phyloP scores from a whole-genome alignment of 129 eudicot species.

The Pittosporum tobira region DNA sequence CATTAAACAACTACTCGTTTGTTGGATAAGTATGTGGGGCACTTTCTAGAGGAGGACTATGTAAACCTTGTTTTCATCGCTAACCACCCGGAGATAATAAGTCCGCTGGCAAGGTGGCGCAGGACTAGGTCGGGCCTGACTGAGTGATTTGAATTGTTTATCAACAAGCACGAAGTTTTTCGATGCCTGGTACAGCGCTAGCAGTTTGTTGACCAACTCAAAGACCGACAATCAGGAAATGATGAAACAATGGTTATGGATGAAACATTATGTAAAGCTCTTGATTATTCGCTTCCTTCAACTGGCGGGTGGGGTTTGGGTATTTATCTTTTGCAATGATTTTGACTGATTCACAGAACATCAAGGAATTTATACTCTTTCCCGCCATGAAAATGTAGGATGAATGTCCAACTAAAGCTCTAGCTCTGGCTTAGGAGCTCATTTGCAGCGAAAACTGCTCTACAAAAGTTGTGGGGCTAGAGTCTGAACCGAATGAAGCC shows the following conservation, averaged over 20 bases:
- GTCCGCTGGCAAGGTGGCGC: constrained; percentile 98
- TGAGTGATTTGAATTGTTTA: constrained; percentile 81
- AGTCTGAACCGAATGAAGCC: no score
- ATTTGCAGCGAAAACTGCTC: no score
- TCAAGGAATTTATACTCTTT: constrained; percentile 85
- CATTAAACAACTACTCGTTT: no score
- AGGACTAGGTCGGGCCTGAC: constrained; percentile 75
- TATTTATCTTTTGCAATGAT: constrained; percentile 73
- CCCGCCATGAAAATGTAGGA: constrained; percentile 94
- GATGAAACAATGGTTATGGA: no score
- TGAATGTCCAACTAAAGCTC: constrained; percentile 50
- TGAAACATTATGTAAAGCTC: constrained; percentile 74
- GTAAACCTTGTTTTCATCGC: constrained; percentile 72
- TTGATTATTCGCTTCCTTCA: constrained; percentile 90
- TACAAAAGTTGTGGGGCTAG: no score
- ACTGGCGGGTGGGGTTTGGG: constrained; percentile 99
- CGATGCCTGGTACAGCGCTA: constrained; percentile 92
- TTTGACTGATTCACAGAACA: constrained; percentile 84
- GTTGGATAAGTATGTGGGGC: no score
- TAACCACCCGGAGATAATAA: constrained; percentile 97
- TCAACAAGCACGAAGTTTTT: constrained; percentile 99
- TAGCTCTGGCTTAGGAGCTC: no score
- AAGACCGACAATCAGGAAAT: constrained; percentile 98
- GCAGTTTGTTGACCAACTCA: constrained; percentile 88
- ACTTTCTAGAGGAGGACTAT: constrained; percentile 93